Conservation (phyloP, 2,329 filamentous ascomycete genomes). For the Talaromyces sp. region DNA sequence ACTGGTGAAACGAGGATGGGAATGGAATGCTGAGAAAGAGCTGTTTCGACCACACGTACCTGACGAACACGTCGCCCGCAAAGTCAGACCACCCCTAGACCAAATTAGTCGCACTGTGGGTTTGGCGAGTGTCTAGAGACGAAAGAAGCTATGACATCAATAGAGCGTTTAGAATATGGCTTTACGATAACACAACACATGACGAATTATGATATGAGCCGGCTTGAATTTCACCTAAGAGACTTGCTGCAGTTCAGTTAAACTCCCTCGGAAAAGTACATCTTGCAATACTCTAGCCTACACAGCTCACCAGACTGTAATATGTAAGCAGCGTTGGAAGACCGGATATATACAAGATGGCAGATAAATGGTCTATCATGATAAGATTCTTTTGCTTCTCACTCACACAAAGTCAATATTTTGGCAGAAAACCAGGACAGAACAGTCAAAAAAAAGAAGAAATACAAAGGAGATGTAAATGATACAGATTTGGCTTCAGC, state of each 20-base stretch:
- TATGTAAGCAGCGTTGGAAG: slow-evolving; percentile 34
- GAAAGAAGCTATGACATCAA: slow-evolving; percentile 15
- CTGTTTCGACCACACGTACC: slow-evolving; percentile 33
- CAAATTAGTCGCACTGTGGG: slow-evolving; percentile 34
- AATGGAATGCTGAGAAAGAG: slow-evolving; percentile 34
- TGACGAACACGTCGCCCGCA: slow-evolving; percentile 10
- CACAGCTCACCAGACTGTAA: slow-evolving; percentile 30
- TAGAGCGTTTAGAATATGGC: not conserved
- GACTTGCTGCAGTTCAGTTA: not conserved
- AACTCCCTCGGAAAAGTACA: not conserved
- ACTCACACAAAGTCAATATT: slow-evolving; percentile 28
- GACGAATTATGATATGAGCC: not conserved
- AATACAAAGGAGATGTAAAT: slow-evolving; percentile 33
- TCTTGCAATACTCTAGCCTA: slow-evolving; percentile 30
- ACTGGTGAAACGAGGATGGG: slow-evolving; percentile 38
- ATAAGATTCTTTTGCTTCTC: slow-evolving; percentile 39
- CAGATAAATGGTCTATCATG: slow-evolving; percentile 33
- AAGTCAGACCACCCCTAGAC: slow-evolving; percentile 19
- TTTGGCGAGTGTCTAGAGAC: slow-evolving; percentile 31
- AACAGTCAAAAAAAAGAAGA: slow-evolving; percentile 34
- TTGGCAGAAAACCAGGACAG: slow-evolving; percentile 23
- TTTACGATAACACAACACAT: not conserved
- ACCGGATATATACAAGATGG: slow-evolving; percentile 42
- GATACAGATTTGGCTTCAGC: slow-evolving; percentile 40
- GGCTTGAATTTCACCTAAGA: not conserved